Conservation (phyloP, 345 rosid genomes). For the Mallotus nudiflorus region DNA sequence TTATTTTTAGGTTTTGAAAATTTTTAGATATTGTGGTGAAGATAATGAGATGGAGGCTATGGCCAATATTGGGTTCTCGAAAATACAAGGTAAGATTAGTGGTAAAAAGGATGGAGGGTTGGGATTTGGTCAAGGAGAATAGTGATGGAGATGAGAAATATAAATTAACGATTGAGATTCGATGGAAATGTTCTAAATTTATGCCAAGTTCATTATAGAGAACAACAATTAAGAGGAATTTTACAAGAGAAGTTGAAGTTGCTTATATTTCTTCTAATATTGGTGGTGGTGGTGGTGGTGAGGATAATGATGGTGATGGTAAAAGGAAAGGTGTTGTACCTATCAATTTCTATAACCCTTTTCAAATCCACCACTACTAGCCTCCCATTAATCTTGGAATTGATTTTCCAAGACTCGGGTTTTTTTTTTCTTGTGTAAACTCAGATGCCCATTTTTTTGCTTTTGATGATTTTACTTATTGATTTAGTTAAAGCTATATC, state of each 20-base stretch:
- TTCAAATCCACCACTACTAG: too few species aligned
- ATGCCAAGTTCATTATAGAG: constrained; percentile 72
- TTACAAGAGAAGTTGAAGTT: constrained; percentile 61
- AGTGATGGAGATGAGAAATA: constrained; percentile 25
- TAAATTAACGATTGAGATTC: constrained; percentile 71
- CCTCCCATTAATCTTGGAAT: too few species aligned
- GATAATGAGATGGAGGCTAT: constrained; percentile 98
- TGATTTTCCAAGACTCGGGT: too few species aligned
- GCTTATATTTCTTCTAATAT: too few species aligned
- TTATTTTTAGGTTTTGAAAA: neutral
- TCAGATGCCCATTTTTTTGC: too few species aligned
- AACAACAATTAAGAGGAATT: constrained; percentile 66
- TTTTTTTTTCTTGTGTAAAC: too few species aligned
- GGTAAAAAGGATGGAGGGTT: constrained; percentile 75
- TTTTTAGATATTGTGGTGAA: constrained; percentile 71
- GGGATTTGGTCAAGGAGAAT: constrained; percentile 58
- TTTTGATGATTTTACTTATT: too few species aligned
- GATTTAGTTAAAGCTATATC: too few species aligned
- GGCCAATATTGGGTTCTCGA: constrained; percentile 75
- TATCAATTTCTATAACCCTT: too few species aligned
- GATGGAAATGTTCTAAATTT: constrained; percentile 91
- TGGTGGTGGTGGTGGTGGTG: constrained; percentile 30
- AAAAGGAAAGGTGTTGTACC: constrained; percentile 46
- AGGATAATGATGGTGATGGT: too few species aligned
- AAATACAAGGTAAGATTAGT: constrained; percentile 73